A percentile compares a stretch with the other conserved stretches of the same genome.
Conservation (phyloP, 2,329 filamentous ascomycete genomes). For the Elsinoe arachidis region DNA sequence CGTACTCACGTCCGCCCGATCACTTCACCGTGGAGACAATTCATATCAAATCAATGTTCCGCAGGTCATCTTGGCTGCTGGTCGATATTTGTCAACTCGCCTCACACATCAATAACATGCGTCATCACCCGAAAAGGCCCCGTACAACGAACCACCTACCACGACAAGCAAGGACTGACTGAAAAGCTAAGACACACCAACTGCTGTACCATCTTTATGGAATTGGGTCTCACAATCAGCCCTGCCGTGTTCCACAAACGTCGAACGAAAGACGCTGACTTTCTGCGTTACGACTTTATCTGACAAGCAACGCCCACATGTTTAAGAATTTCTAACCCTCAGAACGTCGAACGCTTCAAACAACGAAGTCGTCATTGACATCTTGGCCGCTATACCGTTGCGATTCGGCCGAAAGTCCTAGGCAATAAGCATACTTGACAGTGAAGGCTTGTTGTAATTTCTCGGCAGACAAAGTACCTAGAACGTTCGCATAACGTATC, state of each 20-base stretch:
- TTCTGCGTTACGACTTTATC: constrained; percentile 11
- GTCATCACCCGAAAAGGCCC: not conserved
- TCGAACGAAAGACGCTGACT: constrained; percentile 2
- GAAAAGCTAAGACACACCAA: constrained; percentile 5
- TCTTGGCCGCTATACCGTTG: not conserved
- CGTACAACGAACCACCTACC: not conserved
- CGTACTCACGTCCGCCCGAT: no score
- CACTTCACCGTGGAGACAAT: no score
- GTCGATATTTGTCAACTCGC: constrained; percentile 5
- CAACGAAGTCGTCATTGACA: constrained; percentile 1
- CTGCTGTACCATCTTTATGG: constrained; percentile 12
- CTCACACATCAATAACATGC: not conserved
- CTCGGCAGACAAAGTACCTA: not conserved
- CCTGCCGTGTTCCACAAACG: constrained; percentile 11
- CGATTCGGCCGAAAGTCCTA: not conserved
- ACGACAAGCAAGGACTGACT: not conserved
- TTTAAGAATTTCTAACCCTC: not conserved
- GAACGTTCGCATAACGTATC: not conserved
- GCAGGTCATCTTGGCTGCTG: not conserved
- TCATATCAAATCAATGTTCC: no score
- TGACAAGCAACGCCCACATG: constrained; percentile 9
- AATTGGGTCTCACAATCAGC: constrained; percentile 6
- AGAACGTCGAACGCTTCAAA: constrained; percentile 1
- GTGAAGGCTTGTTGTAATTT: not conserved
- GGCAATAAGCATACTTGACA: not conserved